phyloP scores from a whole-genome alignment of 2,329 filamentous ascomycete genomes.

The Xylaria sp. region DNA sequence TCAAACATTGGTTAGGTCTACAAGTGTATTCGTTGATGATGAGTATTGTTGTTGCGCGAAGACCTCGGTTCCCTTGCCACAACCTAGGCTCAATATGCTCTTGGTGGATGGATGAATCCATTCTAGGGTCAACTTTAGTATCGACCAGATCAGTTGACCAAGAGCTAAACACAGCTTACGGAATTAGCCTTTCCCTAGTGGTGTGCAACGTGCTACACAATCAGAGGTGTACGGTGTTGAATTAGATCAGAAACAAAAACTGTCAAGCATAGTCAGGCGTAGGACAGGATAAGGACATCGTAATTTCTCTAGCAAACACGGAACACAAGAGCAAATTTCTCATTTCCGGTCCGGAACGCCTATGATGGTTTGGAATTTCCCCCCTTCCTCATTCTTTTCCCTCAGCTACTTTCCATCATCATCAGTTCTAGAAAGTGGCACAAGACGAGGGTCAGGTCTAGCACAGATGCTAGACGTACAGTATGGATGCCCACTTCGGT shows the following conservation, averaged over 20 bases:
- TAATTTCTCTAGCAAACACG: slow-evolving; percentile 23
- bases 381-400: slow-evolving; percentile 5
- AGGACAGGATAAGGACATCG: neutral
- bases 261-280: too few relatives aligned
- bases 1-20: neutral
- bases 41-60: neutral
- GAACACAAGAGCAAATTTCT: neutral
- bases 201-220: too few relatives aligned
- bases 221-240: neutral
- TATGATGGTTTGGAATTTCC: slow-evolving; percentile 2
- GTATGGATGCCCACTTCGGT: too few relatives aligned
- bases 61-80: neutral
- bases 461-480: slow-evolving; percentile 19
- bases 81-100: neutral
- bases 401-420: neutral
- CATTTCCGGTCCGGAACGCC: slow-evolving; percentile 30
- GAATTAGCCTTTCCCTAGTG: neutral
- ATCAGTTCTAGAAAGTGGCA: neutral
- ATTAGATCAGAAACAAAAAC: neutral
- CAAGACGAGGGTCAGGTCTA: neutral
- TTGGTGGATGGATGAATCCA: too few relatives aligned
- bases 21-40: neutral
- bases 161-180: neutral
- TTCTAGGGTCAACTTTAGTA: neutral
- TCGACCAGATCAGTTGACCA: neutral